phyloP scores from a whole-genome alignment of 1,139 yeast genomes.

The Hyphopichia burtonii region DNA sequence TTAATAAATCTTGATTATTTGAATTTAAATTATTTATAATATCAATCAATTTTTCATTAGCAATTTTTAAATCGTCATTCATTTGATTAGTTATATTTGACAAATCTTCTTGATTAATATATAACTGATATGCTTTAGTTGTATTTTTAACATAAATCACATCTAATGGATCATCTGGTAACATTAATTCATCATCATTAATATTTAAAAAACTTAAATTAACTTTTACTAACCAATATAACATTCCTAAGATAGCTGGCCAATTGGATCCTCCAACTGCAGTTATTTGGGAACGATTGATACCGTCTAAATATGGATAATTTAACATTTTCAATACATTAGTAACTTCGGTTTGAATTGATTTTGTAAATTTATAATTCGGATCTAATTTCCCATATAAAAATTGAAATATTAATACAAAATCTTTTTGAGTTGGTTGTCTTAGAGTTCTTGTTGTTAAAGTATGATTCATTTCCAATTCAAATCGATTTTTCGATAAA shows the following conservation, averaged over 20 bases:
- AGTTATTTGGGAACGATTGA: conserved; percentile 79
- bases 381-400: conserved; percentile 78
- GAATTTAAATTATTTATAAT: conserved; percentile 41
- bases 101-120: conserved; percentile 64
- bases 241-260: conserved; percentile 80
- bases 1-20: conserved; percentile 44
- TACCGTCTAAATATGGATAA: conserved; percentile 80
- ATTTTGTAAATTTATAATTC: conserved; percentile 63
- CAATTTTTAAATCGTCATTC: conserved; percentile 48
- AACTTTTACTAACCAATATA: conserved; percentile 73
- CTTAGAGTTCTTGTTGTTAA: conserved; percentile 63
- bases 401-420: conserved; percentile 76
- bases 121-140: conserved; percentile 64
- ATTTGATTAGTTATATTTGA: conserved; percentile 54
- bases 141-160: conserved; percentile 66
- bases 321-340: conserved; percentile 60
- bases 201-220: conserved; percentile 47
- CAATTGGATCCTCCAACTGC: conserved; percentile 93
- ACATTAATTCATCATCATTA: conserved; percentile 26
- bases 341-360: conserved; percentile 77
- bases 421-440: conserved; percentile 87
- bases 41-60: conserved; percentile 32
- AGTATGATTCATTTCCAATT: conserved; percentile 69
- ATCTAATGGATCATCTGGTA: conserved; percentile 48
- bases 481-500: conserved; percentile 63